Percentiles rank a stretch among this genome's conserved stretches.
Conservation (phyloP, 2,329 filamentous ascomycete genomes). For the Fusarium buxicola region DNA sequence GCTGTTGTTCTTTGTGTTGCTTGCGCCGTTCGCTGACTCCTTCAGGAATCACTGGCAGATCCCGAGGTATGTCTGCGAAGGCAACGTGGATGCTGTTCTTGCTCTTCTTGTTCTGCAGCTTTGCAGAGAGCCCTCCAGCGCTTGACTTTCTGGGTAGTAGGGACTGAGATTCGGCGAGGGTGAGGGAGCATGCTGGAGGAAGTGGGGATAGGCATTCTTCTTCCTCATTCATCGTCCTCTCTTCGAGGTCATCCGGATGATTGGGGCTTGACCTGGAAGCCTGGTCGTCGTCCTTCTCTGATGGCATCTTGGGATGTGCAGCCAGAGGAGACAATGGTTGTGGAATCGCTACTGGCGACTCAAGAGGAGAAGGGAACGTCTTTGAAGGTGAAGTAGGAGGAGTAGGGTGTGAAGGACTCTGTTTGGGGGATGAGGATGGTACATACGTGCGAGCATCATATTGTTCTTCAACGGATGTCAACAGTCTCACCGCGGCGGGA, state of each 20-base stretch:
- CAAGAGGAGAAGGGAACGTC: constrained; percentile 19
- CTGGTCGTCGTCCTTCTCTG: constrained; percentile 12
- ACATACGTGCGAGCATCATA: constrained; percentile 67
- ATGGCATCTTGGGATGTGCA: constrained; percentile 21
- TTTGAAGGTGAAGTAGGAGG: constrained; percentile 25
- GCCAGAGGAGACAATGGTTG: constrained; percentile 23
- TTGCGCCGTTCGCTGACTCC: constrained; percentile 57
- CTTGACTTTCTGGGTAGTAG: constrained; percentile 31
- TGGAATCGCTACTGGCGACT: constrained; percentile 32
- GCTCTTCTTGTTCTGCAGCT: constrained; percentile 58
- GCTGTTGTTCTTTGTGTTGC: constrained; percentile 46
- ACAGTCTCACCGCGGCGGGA: constrained; percentile 67
- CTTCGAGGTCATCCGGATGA: constrained; percentile 15
- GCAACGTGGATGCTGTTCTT: constrained; percentile 49
- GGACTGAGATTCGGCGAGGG: constrained; percentile 24
- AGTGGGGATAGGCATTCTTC: constrained; percentile 17
- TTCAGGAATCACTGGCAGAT: constrained; percentile 64
- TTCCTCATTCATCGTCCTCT: constrained; percentile 8
- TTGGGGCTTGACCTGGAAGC: constrained; percentile 8
- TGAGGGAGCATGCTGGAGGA: constrained; percentile 21
- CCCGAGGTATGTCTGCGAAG: constrained; percentile 51
- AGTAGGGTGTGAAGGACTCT: constrained; percentile 16
- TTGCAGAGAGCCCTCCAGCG: constrained; percentile 55
- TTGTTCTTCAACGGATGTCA: constrained; percentile 73
- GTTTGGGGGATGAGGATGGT: constrained; percentile 40